Evolutionary conservation across 306 rosid species (phyloP), one percentile per base, ranked within the genome.

Genomic region (Geum urbanum): DNA sequence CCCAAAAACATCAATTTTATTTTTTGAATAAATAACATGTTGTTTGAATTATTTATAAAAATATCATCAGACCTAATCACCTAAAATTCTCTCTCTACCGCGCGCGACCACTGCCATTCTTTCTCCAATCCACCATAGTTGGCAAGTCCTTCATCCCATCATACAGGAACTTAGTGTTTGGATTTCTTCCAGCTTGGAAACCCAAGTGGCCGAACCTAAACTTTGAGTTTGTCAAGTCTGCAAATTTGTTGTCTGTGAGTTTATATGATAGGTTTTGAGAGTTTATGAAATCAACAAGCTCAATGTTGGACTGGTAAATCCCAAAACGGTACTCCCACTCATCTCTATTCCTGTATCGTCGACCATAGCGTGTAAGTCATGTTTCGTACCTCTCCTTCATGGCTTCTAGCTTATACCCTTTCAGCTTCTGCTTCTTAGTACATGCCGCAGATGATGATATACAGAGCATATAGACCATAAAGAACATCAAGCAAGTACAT

Each of bases 171-270:
- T 56, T 18, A 19, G 78, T 82, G 16, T 41, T 48, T 24, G 12
- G 46, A 27, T 4, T 56, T 43, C 14, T 19, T 37, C 1, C 27
- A 0, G 71, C 41, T 72, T 1, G 63, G 44, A 37, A 80, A 48
- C 96, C 89, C 62, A 89, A 69, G 80, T 82, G 65, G 9, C 13
- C 62, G 7, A 24, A 20, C 72, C 5, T 74, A 54, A 87, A 89
- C 77, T 89, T 89, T 0, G 32, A 68, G 51, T 87, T 89, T 65
- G 95, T 84, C 64, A 86, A 70, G 66, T 92, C 96, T 63, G 92
- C 89, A 40, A 83, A 92, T 59, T 41, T 80, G 69, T 84, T 92
- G 80, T 89, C 88, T 6, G 66, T 71, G 57, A 87, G 89, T 78
- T 84, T 83, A 78, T 81, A 85, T 32, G 95, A 74, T 45, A 56